phyloP scores from a whole-genome alignment of 2,329 filamentous ascomycete genomes.

The Microascus cirrosus region DNA sequence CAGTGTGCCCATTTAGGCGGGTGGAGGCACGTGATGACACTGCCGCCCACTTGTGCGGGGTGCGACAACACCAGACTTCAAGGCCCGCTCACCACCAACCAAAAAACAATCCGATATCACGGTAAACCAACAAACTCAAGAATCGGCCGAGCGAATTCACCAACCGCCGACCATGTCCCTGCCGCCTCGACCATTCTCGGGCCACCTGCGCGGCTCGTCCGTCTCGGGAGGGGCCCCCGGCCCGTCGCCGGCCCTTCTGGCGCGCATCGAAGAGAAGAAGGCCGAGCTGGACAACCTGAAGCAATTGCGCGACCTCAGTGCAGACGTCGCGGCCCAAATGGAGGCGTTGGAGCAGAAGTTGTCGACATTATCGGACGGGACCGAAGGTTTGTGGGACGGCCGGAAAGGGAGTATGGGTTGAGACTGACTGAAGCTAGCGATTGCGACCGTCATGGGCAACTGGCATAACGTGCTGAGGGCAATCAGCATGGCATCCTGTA shows the following conservation, averaged over 20 bases:
- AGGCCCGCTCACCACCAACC: background rate
- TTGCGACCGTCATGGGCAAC: conserved; percentile 74
- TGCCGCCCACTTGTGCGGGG: background rate
- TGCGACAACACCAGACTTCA: background rate
- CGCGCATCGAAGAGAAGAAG: conserved; percentile 77
- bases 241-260: conserved; percentile 59
- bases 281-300: conserved; percentile 69
- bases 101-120: background rate
- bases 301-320: conserved; percentile 68
- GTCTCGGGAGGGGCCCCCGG: conserved; percentile 28
- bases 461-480: conserved; percentile 81
- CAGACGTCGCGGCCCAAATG: conserved; percentile 71
- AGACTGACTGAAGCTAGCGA: conserved; percentile 36
- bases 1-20: background rate
- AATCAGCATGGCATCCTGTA: conserved; percentile 79
- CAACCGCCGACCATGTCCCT: conserved; percentile 36
- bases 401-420: conserved; percentile 10
- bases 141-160: background rate
- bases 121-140: background rate
- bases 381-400: conserved; percentile 48
- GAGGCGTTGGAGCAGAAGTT: conserved; percentile 70
- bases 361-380: conserved; percentile 66
- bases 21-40: background rate
- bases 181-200: conserved; percentile 45
- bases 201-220: conserved; percentile 56